Conservation (phyloP, 208 protist genomes). For the Vickermania spadyakhi region DNA sequence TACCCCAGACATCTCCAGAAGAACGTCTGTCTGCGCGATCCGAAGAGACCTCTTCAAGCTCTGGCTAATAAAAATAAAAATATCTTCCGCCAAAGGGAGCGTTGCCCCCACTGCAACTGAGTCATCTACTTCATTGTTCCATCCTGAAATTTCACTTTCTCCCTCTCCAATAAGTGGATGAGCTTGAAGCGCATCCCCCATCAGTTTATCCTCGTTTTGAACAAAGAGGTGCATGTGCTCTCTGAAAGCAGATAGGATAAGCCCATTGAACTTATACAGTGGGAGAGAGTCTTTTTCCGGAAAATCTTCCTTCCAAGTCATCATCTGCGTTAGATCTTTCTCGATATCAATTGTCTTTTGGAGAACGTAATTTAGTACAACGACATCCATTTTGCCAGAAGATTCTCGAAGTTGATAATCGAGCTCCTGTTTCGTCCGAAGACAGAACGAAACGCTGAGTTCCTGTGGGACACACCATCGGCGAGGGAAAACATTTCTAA, state of each 20-base stretch:
- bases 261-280: constrained; percentile 74
- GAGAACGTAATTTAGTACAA: constrained; percentile 82
- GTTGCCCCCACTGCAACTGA: constrained; percentile 27
- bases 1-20: constrained; percentile 79
- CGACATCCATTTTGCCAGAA: constrained; percentile 66
- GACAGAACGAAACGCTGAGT: constrained; percentile 86
- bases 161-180: constrained; percentile 75
- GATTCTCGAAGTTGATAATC: constrained; percentile 62
- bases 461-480: constrained; percentile 91
- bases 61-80: constrained; percentile 89
- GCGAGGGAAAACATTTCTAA: constrained; percentile 74
- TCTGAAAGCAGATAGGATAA: constrained; percentile 76
- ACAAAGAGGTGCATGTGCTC: constrained; percentile 78
- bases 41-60: constrained; percentile 74
- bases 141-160: constrained; percentile 58
- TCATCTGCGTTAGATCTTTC: constrained; percentile 74
- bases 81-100: constrained; percentile 73
- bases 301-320: constrained; percentile 79
- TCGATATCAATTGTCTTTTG: constrained; percentile 93
- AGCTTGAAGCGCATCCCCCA: constrained; percentile 70
- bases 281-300: constrained; percentile 34
- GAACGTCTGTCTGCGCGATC: constrained; percentile 81
- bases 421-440: constrained; percentile 84
- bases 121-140: constrained; percentile 50
- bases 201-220: constrained; percentile 74